A percentile compares a stretch with the other conserved stretches of the same genome.
Evolutionary conservation across 2,329 filamentous ascomycete genomes (phyloP).

Genomic region (Xylariaceae sp.): DNA sequence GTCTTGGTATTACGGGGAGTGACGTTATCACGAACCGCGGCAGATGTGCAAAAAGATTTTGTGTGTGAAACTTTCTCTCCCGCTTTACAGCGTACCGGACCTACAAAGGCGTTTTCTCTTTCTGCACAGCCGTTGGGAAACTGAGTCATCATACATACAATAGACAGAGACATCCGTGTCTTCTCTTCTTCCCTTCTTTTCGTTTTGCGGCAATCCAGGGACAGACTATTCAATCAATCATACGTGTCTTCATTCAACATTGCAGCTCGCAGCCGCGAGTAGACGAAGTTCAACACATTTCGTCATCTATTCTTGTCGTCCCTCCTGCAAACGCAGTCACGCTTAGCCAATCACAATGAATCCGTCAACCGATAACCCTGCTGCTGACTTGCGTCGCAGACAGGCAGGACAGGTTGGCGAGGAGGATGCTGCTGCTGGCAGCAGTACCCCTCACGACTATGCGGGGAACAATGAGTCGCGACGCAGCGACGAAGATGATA

Average conservation of each 20-base stretch:
- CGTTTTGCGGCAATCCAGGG: not conserved
- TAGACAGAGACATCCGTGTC: no score
- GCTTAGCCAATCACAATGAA: conserved; percentile 33
- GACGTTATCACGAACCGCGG: not conserved
- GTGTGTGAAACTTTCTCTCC: not conserved
- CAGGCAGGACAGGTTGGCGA: conserved; percentile 31
- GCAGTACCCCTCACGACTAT: conserved; percentile 27
- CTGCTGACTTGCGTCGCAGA: conserved; percentile 40
- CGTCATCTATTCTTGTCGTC: conserved; percentile 14
- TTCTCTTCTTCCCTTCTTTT: no score
- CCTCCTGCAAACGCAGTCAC: not conserved
- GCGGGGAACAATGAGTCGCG: conserved; percentile 15
- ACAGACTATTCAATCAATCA: not conserved
- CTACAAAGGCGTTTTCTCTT: no score
- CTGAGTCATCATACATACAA: no score
- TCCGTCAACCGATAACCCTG: conserved; percentile 19
- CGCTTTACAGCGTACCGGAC: not conserved
- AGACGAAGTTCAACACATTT: conserved; percentile 39
- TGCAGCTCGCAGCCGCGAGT: conserved; percentile 26
- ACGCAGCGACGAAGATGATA: conserved; percentile 14
- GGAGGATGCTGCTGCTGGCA: conserved; percentile 20
- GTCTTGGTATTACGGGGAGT: not conserved
- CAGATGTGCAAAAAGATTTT: not conserved
- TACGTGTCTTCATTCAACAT: conserved; percentile 25
- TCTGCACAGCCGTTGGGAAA: no score